phyloP scores from a whole-genome alignment of 352 stramenopile species.

The Globisporangium yorkense region DNA sequence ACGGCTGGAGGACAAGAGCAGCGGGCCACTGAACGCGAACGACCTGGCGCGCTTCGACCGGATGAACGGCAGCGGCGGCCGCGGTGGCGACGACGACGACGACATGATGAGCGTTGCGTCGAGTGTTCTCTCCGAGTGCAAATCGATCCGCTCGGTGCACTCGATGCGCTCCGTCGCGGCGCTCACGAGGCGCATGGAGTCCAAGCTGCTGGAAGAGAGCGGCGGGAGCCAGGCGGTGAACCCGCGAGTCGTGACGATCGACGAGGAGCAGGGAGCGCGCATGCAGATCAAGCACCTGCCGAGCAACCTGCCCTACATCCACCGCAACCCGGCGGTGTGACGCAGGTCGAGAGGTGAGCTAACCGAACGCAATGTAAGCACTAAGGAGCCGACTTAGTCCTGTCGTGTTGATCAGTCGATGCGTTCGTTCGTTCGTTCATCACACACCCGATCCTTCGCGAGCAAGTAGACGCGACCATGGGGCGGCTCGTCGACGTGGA shows the following conservation, averaged over 20 bases:
- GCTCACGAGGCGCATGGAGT: slow-evolving; percentile 65
- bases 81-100: slow-evolving; percentile 38
- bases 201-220: slow-evolving; percentile 48
- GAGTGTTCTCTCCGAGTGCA: slow-evolving; percentile 80
- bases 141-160: slow-evolving; percentile 83
- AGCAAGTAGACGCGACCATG: slow-evolving; percentile 5
- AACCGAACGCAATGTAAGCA: background rate
- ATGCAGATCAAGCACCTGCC: slow-evolving; percentile 86
- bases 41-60: slow-evolving; percentile 42
- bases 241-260: slow-evolving; percentile 84
- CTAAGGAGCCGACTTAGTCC: background rate
- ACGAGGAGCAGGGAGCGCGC: slow-evolving; percentile 82
- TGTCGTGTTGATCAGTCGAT: background rate
- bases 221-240: slow-evolving; percentile 21
- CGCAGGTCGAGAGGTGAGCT: background rate
- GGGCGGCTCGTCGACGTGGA: slow-evolving; percentile 22
- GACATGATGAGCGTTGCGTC: slow-evolving; percentile 63
- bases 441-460: background rate
- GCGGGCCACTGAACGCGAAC: slow-evolving; percentile 36
- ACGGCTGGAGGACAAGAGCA: slow-evolving; percentile 48
- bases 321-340: slow-evolving; percentile 91
- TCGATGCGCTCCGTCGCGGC: slow-evolving; percentile 72
- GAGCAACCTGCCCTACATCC: slow-evolving; percentile 92
- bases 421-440: background rate
- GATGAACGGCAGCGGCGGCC: slow-evolving; percentile 1